Base-by-base conservation (phyloP, 345 rosid species). In the Moricandia moricandioides region DNA sequence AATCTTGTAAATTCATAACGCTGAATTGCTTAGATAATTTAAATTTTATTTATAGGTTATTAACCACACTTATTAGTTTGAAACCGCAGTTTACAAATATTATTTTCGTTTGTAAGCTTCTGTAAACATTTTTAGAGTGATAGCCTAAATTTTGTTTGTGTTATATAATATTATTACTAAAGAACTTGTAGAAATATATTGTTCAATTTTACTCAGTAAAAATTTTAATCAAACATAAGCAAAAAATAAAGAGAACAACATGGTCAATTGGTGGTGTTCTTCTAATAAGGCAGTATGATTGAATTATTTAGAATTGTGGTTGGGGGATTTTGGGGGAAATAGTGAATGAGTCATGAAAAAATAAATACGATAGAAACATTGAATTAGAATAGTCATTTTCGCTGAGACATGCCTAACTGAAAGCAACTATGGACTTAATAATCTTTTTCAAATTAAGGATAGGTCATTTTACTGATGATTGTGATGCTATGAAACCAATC, bases 391-490 rank as follows among this genome's bases (percentile, higher is more conserved):
- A 67, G 74, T n/a, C n/a, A n/a, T n/a, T n/a, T n/a, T n/a, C 81
- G 68, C 66, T 67, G 78, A 72, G 73, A 78, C 81, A 72, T 72
- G 78, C 81, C 81, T 78, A 78, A 78, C 77, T 78, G 59, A 18
- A 35, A 66, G 49, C 77, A 66, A 71, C 39, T 51, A 33, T 59
- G 37, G 68, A 78, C 56, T 65, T 77, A 7, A 26, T 8, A 57
- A 60, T 45, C 52, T 37, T 62, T 66, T 69, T 43, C 59, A 54
- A 39, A 62, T 33, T 31, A 66, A 58, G 37, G 55, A 13, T 10
- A 21, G 47, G 16, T 57, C 65, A 56, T 59, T 34, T 59, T 51
- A 24, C 59, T 51, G 67, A 67, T 60, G 73, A 75, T 75, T 75
- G 79, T 60, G 68, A 67, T 75, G 73, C n/a, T n/a, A n/a, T n/a